Percentiles rank a stretch among this genome's conserved stretches.
Conservation (phyloP, 352 stramenopile species). For the Phytophthora pseudosyringae region DNA sequence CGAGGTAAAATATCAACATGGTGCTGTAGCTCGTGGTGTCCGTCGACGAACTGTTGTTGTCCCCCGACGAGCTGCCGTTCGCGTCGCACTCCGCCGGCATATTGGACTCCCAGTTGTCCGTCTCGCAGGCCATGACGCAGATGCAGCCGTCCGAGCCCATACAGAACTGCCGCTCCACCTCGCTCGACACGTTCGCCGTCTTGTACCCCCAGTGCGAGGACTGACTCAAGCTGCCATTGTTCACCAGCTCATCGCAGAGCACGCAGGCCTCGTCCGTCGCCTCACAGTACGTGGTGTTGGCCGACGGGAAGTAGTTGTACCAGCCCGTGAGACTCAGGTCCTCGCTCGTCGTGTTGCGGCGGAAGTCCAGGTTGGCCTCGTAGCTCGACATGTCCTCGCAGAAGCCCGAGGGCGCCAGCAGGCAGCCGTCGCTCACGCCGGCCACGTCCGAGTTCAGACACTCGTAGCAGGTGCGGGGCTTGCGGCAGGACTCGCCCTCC, state of each 20-base stretch:
- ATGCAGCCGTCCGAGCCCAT: constrained; percentile 60
- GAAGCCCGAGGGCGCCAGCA: constrained; percentile 60
- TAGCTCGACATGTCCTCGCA: constrained; percentile 68
- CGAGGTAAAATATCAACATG: constrained; percentile 72
- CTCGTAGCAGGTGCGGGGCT: constrained; percentile 73
- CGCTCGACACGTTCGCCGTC: constrained; percentile 41
- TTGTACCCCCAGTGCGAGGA: constrained; percentile 11
- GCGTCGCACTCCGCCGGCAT: constrained; percentile 56
- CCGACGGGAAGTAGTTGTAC: constrained; percentile 74
- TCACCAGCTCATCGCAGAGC: constrained; percentile 50
- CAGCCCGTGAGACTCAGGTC: constrained; percentile 40
- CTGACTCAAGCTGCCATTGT: constrained; percentile 33
- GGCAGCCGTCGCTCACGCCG: constrained; percentile 47
- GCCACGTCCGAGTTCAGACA: constrained; percentile 63
- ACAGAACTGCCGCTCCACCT: constrained; percentile 62
- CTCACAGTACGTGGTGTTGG: constrained; percentile 74
- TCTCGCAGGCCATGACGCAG: constrained; percentile 68
- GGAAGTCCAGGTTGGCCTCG: constrained; percentile 57
- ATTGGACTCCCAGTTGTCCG: constrained; percentile 55
- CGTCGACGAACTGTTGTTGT: constrained; percentile 12
- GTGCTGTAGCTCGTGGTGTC: constrained; percentile 51
- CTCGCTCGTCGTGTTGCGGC: constrained; percentile 52
- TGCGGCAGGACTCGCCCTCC: constrained; percentile 46
- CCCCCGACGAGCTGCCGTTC: constrained; percentile 19
- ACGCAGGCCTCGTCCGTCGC: constrained; percentile 54